Base-by-base conservation (phyloP, 805 yeast genomes). In the Starmerella apicola region DNA sequence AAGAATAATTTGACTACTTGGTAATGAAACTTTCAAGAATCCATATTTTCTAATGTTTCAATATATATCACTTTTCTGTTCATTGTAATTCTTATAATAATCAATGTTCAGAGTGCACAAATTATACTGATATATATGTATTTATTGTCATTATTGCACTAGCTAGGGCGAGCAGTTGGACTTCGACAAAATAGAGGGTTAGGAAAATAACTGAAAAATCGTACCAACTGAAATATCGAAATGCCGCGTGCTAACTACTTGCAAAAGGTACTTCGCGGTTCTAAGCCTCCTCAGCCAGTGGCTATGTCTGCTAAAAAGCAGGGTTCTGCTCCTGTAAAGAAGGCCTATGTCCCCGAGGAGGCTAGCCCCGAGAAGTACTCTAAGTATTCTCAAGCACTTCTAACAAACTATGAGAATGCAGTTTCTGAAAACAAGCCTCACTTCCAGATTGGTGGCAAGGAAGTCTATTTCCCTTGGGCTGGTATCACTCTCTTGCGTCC, bases 391-490 rank as follows among this genome's bases (percentile, higher is more conserved):
- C 52, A 48, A 41, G 36, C 39, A 37, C 44, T 52, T 16, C 39
- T 46, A 38, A 28, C 30, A 6, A 38, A 18, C 12, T 39, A 37
- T 20, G 38, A 21, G 32, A 30, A 30, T 6, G 46, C 49, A 12
- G 33, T 40, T 16, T 40, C 34, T 3, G 44, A 37, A 18, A 84
- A 78, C 30, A 67, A 68, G 48, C 78, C 95, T 2, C 95, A 85
- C 65, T 88, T 84, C 71, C 67, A 66, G 30, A 73, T 81, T 6
- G 98, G 98, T 53, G 78, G 74, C 5, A 74, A 71, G 49, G 67
- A 80, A 47, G 66, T 81, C 8, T 86, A 74, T 58, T 81, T 88
- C 59, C 98, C 98, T 24, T 75, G 76, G 46, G 95, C 93, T 1
- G 68, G 88, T 46, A 67, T 88, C 28, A 74, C 81, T 37, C 66